Percentiles rank a stretch among this genome's conserved stretches.
Conservation (phyloP, 352 stramenopile species). For the Blastocystis sp. region DNA sequence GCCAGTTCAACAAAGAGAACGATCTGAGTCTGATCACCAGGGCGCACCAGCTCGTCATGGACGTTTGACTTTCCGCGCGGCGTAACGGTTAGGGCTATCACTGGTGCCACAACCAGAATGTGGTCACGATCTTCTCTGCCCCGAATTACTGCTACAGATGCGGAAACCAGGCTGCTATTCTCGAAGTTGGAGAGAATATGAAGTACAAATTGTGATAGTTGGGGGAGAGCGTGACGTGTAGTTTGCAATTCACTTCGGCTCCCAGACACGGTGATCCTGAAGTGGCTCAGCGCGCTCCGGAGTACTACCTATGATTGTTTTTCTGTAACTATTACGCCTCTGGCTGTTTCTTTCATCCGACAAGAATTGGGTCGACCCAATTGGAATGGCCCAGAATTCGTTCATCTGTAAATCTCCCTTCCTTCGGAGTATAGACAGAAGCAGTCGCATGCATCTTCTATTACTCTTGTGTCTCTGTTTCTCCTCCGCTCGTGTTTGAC, state of each 20-base stretch:
- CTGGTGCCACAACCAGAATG: conserved; percentile 89
- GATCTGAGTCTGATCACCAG: conserved; percentile 87
- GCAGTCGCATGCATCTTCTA: not conserved
- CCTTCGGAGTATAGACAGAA: not conserved
- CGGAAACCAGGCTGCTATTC: conserved; percentile 96
- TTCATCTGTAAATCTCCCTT: conserved; percentile 51
- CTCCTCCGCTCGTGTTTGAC: not conserved
- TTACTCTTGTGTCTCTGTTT: not conserved
- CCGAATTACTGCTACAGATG: conserved; percentile 99
- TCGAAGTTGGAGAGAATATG: conserved; percentile 93
- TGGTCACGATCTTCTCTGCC: conserved; percentile 97
- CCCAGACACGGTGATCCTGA: conserved; percentile 83
- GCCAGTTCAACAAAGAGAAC: conserved; percentile 92
- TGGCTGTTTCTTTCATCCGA: not conserved
- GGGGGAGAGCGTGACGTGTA: conserved; percentile 68
- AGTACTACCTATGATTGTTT: conserved; percentile 83
- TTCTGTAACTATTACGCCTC: not conserved
- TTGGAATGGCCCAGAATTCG: not conserved
- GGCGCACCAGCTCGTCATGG: conserved; percentile 93
- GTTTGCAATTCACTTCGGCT: conserved; percentile 84
- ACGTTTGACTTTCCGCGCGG: conserved; percentile 79
- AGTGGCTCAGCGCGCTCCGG: conserved; percentile 83
- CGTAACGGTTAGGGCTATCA: conserved; percentile 85
- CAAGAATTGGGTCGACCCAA: not conserved
- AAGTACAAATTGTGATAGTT: conserved; percentile 90